Evolutionary conservation across 768 basidiomycete genomes (phyloP).

Genomic region (Exidia glandulosa): DNA sequence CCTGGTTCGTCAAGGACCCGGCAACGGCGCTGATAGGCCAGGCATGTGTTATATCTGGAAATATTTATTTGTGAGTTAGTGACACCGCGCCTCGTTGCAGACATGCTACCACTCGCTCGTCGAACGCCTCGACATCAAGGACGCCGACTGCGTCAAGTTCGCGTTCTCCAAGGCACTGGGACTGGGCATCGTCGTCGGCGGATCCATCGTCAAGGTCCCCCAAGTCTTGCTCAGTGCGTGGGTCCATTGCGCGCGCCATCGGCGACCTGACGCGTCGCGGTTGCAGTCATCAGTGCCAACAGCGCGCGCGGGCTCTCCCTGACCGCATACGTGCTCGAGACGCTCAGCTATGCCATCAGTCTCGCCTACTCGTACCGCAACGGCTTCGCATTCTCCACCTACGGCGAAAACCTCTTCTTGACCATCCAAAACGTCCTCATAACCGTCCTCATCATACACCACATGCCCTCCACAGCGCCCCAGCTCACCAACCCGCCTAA

Average conservation of each 20-base stretch:
- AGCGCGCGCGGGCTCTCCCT: slow-evolving; percentile 85
- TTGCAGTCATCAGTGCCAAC: slow-evolving; percentile 51
- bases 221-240: slow-evolving; percentile 79
- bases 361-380: slow-evolving; percentile 79
- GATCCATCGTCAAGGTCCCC: slow-evolving; percentile 92
- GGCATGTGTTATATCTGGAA: slow-evolving; percentile 27
- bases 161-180: slow-evolving; percentile 87
- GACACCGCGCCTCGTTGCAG: slow-evolving; percentile 33
- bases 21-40: slow-evolving; percentile 74
- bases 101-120: slow-evolving; percentile 86
- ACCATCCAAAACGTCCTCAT: slow-evolving; percentile 81
- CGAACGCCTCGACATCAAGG: slow-evolving; percentile 66
- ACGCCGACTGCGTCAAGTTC: slow-evolving; percentile 82
- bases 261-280: slow-evolving; percentile 1
- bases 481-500: slow-evolving; percentile 9
- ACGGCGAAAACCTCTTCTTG: slow-evolving; percentile 94
- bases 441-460: slow-evolving; percentile 74
- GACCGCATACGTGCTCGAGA: slow-evolving; percentile 82
- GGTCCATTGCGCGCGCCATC: neutral
- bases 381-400: slow-evolving; percentile 89
- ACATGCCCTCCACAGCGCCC: slow-evolving; percentile 21
- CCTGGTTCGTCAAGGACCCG: slow-evolving; percentile 72
- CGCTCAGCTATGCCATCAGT: slow-evolving; percentile 80
- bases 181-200: slow-evolving; percentile 83
- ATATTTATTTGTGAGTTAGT: neutral